phyloP scores from a whole-genome alignment of 805 yeast genomes.

The Wickerhamomyces ciferrii region DNA sequence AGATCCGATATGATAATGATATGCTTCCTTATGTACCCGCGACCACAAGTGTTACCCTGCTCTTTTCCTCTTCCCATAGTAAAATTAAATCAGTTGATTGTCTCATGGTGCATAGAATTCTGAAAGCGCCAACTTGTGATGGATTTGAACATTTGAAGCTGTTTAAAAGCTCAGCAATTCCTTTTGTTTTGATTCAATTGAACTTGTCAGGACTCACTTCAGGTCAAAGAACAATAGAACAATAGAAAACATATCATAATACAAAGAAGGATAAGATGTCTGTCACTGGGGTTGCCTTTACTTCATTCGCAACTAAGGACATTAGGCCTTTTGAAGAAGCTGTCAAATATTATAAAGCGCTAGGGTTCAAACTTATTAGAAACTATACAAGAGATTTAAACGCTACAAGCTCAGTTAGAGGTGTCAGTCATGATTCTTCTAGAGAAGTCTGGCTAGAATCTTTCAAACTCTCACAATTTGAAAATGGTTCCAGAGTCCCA shows the following conservation, averaged over 20 bases:
- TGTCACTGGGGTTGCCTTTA: constrained; percentile 41
- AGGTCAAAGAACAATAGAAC: neutral
- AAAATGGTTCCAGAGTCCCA: constrained; percentile 53
- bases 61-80: too few species aligned
- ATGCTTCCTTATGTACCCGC: neutral
- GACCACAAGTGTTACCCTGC: neutral
- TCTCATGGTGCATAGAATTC: neutral
- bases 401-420: constrained; percentile 35
- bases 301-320: constrained; percentile 56
- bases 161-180: neutral
- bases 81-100: neutral
- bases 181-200: neutral
- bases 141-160: neutral
- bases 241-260: neutral
- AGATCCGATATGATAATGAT: too few species aligned
- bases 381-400: constrained; percentile 48
- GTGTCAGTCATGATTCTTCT: constrained; percentile 61
- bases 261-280: constrained; percentile 11
- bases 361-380: constrained; percentile 60
- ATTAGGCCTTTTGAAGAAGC: constrained; percentile 39
- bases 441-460: constrained; percentile 71
- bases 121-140: neutral
- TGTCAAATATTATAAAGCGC: constrained; percentile 48
- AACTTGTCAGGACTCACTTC: too few species aligned
- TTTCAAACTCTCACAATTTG: constrained; percentile 55